Evolutionary conservation across 768 basidiomycete species (phyloP).

Genomic region (Suillus hirtellus): DNA sequence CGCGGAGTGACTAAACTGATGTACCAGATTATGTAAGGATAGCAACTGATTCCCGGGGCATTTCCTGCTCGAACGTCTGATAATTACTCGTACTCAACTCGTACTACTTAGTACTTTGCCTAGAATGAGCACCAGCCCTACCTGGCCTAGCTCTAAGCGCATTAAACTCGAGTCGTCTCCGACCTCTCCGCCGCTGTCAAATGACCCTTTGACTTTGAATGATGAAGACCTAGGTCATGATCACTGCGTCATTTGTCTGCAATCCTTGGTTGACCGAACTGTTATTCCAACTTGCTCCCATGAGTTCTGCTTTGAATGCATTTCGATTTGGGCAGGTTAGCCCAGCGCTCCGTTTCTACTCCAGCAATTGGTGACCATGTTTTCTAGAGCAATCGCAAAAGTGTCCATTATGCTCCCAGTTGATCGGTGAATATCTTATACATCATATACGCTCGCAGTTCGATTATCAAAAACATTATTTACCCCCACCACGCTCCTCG

Average conservation of each 20-base stretch:
- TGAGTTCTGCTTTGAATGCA: conserved; percentile 92
- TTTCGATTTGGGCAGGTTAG: conserved; percentile 83
- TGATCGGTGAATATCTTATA: conserved; percentile 72
- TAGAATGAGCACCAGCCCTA: conserved; percentile 10
- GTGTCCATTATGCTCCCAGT: conserved; percentile 74
- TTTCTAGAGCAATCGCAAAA: conserved; percentile 71
- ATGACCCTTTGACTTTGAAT: background rate
- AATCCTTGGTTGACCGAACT: conserved; percentile 72
- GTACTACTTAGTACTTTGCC: background rate
- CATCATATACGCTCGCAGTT: conserved; percentile 76
- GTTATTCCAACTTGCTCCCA: conserved; percentile 86
- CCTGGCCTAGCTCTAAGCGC: conserved; percentile 36
- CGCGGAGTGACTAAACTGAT: too few species aligned
- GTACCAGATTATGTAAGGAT: too few species aligned
- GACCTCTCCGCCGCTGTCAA: conserved; percentile 12
- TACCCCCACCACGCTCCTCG: conserved; percentile 62
- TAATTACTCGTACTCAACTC: too few species aligned
- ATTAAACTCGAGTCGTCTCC: conserved; percentile 34
- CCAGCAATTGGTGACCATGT: background rate
- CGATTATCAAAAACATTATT: conserved; percentile 81
- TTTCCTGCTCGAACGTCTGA: too few species aligned
- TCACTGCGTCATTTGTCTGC: conserved; percentile 86
- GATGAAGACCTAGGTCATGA: conserved; percentile 33
- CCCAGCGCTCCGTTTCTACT: background rate
- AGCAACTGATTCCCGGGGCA: too few species aligned